These are phyloP conservation scores for Peronospora tabacina DNA, from an alignment of 352 stramenopile species.

Conservation along the genomic window DNA sequence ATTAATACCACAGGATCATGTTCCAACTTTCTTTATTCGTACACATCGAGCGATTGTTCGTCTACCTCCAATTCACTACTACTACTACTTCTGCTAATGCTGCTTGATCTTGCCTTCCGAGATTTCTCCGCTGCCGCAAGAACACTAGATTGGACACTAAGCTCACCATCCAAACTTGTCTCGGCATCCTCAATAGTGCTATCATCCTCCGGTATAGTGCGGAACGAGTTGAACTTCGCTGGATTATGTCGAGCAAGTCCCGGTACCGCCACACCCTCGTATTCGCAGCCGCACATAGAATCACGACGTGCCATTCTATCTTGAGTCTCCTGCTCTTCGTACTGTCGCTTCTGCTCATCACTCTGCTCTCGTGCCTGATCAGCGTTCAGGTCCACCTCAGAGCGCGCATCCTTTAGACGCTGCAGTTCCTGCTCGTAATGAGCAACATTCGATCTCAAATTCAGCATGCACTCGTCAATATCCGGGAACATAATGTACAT, in stretches of 20 bases:
- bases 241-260: constrained; percentile 63
- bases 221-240: constrained; percentile 83
- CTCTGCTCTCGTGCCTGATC: constrained; percentile 19
- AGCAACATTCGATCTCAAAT: constrained; percentile 64
- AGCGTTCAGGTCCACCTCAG: constrained; percentile 12
- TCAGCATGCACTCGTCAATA: constrained; percentile 52
- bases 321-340: constrained; percentile 14
- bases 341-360: constrained; percentile 18
- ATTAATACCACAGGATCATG: not conserved
- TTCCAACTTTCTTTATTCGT: constrained; percentile 22
- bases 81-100: constrained; percentile 24
- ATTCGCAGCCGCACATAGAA: constrained; percentile 33
- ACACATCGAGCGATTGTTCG: constrained; percentile 29
- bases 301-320: constrained; percentile 22
- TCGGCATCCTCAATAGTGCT: constrained; percentile 26
- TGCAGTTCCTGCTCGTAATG: constrained; percentile 77
- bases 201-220: constrained; percentile 43
- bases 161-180: constrained; percentile 20
- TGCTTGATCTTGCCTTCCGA: constrained; percentile 17
- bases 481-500: constrained; percentile 75
- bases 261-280: constrained; percentile 71
- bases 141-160: constrained; percentile 15
- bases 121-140: constrained; percentile 23
- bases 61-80: constrained; percentile 27
- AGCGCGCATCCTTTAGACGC: constrained; percentile 41